phyloP scores from a whole-genome alignment of 2,329 filamentous ascomycete genomes.

The Remersonia thermophila region DNA sequence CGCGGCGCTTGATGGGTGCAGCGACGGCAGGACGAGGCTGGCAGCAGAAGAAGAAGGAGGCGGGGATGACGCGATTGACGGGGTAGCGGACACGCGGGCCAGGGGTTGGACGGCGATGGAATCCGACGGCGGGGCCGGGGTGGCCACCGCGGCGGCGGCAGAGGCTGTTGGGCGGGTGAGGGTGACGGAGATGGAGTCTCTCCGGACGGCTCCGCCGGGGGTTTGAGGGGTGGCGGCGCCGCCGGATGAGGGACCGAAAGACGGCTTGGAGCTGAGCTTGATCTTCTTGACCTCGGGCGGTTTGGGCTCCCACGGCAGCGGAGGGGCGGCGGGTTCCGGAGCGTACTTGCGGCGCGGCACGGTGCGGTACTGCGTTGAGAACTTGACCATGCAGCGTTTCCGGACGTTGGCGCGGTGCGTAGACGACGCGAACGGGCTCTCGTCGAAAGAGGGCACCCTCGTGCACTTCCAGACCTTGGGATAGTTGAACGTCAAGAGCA shows the following conservation, averaged over 20 bases:
- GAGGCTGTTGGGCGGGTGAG: constrained; percentile 8
- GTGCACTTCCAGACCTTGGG: constrained; percentile 33
- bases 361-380: constrained; percentile 14
- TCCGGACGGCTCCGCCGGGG: constrained; percentile 9
- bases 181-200: constrained; percentile 17
- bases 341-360: constrained; percentile 11
- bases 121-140: constrained; percentile 8
- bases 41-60: neutral
- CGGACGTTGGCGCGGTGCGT: constrained; percentile 4
- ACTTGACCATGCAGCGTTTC: constrained; percentile 15
- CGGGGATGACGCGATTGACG: constrained; percentile 8
- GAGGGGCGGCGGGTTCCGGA: constrained; percentile 4
- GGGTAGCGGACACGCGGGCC: constrained; percentile 8
- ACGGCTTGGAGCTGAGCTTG: constrained; percentile 18
- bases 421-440: constrained; percentile 5
- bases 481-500: constrained; percentile 34
- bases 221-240: constrained; percentile 9
- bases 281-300: constrained; percentile 22
- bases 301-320: constrained; percentile 12
- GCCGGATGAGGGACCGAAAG: constrained; percentile 13
- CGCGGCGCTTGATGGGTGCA: too few relatives aligned
- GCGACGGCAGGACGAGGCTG: neutral
- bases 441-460: constrained; percentile 13
- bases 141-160: neutral
- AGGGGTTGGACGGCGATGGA: constrained; percentile 19